Conservation (phyloP, 1,139 yeast genomes). For the Magnusiomyces sp. region DNA sequence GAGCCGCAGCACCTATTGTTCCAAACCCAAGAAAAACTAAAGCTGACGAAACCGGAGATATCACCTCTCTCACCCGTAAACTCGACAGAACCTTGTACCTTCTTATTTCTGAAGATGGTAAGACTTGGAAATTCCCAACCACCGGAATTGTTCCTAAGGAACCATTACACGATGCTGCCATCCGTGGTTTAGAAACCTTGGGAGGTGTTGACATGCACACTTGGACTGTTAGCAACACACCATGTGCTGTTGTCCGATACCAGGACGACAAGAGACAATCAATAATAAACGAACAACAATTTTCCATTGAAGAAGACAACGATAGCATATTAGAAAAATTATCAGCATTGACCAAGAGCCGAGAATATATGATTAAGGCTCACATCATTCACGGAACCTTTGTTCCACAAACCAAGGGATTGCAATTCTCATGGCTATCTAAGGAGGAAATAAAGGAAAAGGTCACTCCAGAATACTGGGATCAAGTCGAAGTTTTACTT, state of each 20-base stretch:
- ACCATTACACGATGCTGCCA: slow-evolving; percentile 68
- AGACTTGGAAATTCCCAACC: slow-evolving; percentile 68
- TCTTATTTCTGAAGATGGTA: slow-evolving; percentile 42
- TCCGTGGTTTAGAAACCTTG: slow-evolving; percentile 55
- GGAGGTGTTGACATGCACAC: slow-evolving; percentile 77
- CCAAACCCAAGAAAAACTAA: slow-evolving; percentile 67
- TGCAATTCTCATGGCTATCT: slow-evolving; percentile 71
- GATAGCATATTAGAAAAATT: slow-evolving; percentile 7
- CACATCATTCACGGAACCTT: slow-evolving; percentile 87
- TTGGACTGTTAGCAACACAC: slow-evolving; percentile 84
- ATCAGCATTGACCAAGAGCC: slow-evolving; percentile 16
- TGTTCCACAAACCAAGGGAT: slow-evolving; percentile 37
- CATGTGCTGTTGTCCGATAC: slow-evolving; percentile 52
- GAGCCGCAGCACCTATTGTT: slow-evolving; percentile 55
- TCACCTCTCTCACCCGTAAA: slow-evolving; percentile 64
- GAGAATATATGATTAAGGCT: slow-evolving; percentile 72
- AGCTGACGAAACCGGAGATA: slow-evolving; percentile 61
- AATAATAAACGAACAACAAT: not conserved
- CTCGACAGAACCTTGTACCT: slow-evolving; percentile 75
- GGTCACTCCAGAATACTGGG: slow-evolving; percentile 49
- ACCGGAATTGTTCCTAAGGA: slow-evolving; percentile 41
- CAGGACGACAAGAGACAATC: slow-evolving; percentile 12
- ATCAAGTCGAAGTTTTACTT: slow-evolving; percentile 25
- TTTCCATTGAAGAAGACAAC: slow-evolving; percentile 14
- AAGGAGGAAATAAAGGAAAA: slow-evolving; percentile 62